phyloP scores from a whole-genome alignment of 345 rosid genomes.

The Acer yangbiense region DNA sequence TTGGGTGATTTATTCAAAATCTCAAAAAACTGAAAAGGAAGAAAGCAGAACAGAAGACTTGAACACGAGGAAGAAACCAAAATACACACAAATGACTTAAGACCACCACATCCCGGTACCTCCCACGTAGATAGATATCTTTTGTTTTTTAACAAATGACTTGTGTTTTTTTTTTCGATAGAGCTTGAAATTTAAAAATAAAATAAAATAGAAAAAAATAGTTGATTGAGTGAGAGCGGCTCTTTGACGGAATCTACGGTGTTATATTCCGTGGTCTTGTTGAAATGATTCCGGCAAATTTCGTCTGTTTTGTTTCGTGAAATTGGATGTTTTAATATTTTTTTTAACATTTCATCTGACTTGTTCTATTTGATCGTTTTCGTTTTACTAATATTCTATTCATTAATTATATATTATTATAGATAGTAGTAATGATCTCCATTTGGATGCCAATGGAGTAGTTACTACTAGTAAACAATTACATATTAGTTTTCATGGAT shows the following conservation, averaged over 20 bases:
- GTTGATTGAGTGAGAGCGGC: constrained; percentile 1
- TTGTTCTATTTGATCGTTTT: background rate
- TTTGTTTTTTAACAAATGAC: background rate
- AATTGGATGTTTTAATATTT: background rate
- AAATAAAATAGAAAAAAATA: too few relatives aligned
- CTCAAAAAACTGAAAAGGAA: background rate
- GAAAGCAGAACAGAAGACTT: background rate
- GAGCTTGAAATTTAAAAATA: too few relatives aligned
- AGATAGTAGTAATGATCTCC: background rate
- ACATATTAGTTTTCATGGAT: too few relatives aligned
- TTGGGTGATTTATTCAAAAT: too few relatives aligned
- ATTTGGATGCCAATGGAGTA: background rate
- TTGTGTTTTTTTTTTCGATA: too few relatives aligned
- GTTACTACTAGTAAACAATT: too few relatives aligned
- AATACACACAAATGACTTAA: background rate
- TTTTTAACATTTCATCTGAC: background rate
- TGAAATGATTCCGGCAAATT: constrained; percentile 25
- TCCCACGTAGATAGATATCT: background rate
- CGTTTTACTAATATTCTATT: background rate
- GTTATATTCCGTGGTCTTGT: constrained; percentile 28
- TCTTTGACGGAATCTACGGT: constrained; percentile 24
- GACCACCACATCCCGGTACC: background rate
- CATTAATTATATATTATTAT: background rate
- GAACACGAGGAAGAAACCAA: background rate
- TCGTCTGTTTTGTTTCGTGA: background rate